Conservation (phyloP, 2,329 filamentous ascomycete genomes). For the Fusarium subtropicale region DNA sequence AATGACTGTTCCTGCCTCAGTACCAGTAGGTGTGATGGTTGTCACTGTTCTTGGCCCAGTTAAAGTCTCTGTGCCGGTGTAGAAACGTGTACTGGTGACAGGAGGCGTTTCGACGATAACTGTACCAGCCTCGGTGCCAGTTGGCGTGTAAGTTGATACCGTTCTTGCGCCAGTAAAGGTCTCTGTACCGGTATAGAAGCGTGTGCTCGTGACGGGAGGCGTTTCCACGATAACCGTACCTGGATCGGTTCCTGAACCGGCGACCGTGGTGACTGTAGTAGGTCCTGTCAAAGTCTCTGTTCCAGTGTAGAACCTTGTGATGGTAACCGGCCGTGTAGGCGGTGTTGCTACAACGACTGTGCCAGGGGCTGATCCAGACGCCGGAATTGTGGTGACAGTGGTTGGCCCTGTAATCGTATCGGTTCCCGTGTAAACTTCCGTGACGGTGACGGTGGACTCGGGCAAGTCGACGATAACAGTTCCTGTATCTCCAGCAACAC, state of each 20-base stretch:
- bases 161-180: not conserved
- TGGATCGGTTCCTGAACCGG: not conserved
- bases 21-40: not conserved
- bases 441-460: not conserved
- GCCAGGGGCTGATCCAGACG: not conserved
- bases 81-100: not conserved
- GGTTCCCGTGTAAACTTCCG: constrained; percentile 10
- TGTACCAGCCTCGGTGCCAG: not conserved
- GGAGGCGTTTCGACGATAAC: not conserved
- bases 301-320: not conserved
- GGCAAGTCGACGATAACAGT: constrained; percentile 4
- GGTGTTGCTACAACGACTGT: constrained; percentile 3
- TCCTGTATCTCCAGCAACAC: not conserved
- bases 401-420: not conserved
- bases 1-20: not conserved
- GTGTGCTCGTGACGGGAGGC: not conserved
- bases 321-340: not conserved
- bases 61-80: not conserved
- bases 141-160: not conserved
- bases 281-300: not conserved
- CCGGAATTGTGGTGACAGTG: not conserved
- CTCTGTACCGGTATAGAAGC: not conserved
- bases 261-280: not conserved
- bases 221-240: not conserved
- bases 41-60: not conserved